These are phyloP conservation scores for Aspergillus sclerotiicarbonarius DNA, from an alignment of 495 filamentous ascomycete species.

Conservation along the genomic window DNA sequence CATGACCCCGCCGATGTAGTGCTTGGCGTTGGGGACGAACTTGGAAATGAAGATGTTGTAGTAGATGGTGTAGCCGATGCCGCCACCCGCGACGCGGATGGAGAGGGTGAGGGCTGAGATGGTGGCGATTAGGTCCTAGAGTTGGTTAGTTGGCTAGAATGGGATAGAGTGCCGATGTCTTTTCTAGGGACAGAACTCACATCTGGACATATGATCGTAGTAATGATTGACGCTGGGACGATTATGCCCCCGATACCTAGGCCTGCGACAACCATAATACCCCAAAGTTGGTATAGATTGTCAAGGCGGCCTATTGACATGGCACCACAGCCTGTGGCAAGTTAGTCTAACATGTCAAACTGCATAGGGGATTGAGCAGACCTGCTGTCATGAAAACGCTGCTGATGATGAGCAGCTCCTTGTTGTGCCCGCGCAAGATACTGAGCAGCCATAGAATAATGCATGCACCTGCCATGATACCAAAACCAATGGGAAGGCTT, in stretches of 20 bases:
- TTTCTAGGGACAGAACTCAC: slow-evolving; percentile 23
- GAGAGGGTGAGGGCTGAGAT: slow-evolving; percentile 71
- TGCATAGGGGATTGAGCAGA: slow-evolving; percentile 20
- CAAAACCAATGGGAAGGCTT: slow-evolving; percentile 64
- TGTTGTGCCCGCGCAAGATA: slow-evolving; percentile 59
- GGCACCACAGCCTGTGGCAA: slow-evolving; percentile 54
- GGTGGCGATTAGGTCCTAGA: slow-evolving; percentile 66
- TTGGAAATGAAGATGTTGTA: slow-evolving; percentile 73
- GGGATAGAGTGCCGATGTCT: not conserved
- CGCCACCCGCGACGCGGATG: slow-evolving; percentile 68
- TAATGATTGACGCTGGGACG: slow-evolving; percentile 68
- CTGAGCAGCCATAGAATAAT: slow-evolving; percentile 61
- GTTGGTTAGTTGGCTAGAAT: slow-evolving; percentile 7
- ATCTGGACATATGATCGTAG: slow-evolving; percentile 70
- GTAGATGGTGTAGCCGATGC: slow-evolving; percentile 71
- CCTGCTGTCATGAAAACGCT: slow-evolving; percentile 68
- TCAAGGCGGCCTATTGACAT: slow-evolving; percentile 55
- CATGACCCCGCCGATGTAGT: slow-evolving; percentile 57
- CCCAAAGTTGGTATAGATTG: slow-evolving; percentile 62
- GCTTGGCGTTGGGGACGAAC: slow-evolving; percentile 51
- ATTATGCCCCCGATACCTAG: slow-evolving; percentile 73
- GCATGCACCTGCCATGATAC: slow-evolving; percentile 60
- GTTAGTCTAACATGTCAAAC: slow-evolving; percentile 4
- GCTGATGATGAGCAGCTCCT: slow-evolving; percentile 59
- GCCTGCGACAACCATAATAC: slow-evolving; percentile 60